Evolutionary conservation across 148 eudicot genomes (phyloP).

Genomic region (Rhododendron henanense): DNA sequence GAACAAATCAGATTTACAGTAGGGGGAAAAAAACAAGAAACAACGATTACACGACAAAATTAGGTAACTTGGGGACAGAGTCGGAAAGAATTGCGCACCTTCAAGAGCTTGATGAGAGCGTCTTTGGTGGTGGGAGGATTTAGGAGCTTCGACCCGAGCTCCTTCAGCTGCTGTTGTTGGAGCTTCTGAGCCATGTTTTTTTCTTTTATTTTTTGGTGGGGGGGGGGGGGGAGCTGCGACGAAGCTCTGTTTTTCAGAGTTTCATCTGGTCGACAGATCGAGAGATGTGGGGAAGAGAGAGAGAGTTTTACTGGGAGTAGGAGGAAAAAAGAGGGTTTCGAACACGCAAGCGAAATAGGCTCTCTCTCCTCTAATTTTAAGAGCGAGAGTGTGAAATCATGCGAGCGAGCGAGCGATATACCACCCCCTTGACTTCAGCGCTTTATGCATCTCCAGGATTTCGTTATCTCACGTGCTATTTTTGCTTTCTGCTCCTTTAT

Average conservation of each 20-base stretch:
- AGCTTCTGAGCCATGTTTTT: slow-evolving; percentile 30
- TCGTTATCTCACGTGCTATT: neutral
- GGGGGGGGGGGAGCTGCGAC: neutral
- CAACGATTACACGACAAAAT: neutral
- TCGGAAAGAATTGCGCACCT: slow-evolving; percentile 32
- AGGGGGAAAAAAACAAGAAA: slow-evolving; percentile 1
- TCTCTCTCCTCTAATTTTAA: neutral
- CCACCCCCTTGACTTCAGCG: neutral
- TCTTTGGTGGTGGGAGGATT: slow-evolving; percentile 63
- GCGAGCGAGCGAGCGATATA: neutral
- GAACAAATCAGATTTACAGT: neutral
- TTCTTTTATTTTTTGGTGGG: neutral
- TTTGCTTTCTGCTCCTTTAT: neutral
- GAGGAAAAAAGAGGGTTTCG: neutral
- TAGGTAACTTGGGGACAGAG: neutral
- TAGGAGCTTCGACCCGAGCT: slow-evolving; percentile 86
- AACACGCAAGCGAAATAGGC: slow-evolving; percentile 5
- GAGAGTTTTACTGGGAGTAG: neutral
- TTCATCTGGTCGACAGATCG: slow-evolving; percentile 2
- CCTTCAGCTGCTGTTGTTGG: slow-evolving; percentile 57
- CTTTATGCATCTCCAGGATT: neutral
- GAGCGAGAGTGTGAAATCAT: neutral
- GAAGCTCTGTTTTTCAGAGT: neutral
- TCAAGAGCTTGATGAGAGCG: slow-evolving; percentile 70
- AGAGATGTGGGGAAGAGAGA: neutral